Percentiles rank a stretch among this genome's conserved stretches.
phyloP scores from a whole-genome alignment of 2,329 filamentous ascomycete genomes.

The Scedosporium boydii region DNA sequence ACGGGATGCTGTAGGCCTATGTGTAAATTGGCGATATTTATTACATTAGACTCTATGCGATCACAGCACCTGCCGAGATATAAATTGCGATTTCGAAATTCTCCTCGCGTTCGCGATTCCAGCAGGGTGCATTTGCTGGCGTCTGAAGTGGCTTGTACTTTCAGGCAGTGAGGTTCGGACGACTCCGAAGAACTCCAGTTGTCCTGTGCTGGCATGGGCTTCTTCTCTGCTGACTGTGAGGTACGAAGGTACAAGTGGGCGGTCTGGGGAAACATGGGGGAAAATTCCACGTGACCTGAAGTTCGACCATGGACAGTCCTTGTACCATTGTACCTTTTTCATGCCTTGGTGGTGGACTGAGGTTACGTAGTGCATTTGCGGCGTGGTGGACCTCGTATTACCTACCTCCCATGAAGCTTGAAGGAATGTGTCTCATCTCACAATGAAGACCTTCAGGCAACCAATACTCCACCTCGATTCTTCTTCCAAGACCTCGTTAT shows the following conservation, averaged over 20 bases:
- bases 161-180: not conserved
- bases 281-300: no score
- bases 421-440: not conserved
- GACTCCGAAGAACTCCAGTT: conserved; percentile 1
- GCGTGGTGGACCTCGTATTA: not conserved
- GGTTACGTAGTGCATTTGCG: not conserved
- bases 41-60: not conserved
- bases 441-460: conserved; percentile 3
- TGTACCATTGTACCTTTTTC: no score
- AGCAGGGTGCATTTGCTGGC: not conserved
- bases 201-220: not conserved
- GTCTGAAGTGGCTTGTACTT: conserved; percentile 6
- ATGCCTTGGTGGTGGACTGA: not conserved
- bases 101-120: not conserved
- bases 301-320: no score
- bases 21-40: not conserved
- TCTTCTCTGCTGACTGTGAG: no score
- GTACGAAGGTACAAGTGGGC: no score
- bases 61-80: not conserved
- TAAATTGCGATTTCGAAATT: not conserved
- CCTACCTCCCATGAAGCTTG: not conserved
- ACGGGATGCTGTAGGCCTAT: not conserved
- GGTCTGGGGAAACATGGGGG: no score
- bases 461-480: not conserved
- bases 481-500: not conserved